phyloP scores from a whole-genome alignment of 2,329 filamentous ascomycete genomes.

The Epichloe coenophiala region DNA sequence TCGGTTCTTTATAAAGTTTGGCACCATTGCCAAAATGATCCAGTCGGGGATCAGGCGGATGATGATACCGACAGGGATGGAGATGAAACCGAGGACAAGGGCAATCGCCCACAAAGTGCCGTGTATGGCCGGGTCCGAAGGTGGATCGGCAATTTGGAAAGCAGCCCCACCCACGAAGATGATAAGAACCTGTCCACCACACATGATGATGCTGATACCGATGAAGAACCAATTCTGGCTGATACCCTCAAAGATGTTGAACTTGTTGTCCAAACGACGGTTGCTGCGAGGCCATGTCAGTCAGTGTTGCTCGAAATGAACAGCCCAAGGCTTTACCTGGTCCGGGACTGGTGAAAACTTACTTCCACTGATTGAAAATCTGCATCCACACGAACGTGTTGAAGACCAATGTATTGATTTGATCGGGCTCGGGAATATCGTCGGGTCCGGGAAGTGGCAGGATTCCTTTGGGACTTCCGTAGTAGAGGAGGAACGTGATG shows the following conservation, averaged over 20 bases:
- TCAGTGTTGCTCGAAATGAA: conserved; percentile 1
- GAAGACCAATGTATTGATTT: conserved; percentile 76
- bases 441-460: conserved; percentile 35
- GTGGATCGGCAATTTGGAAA: conserved; percentile 51
- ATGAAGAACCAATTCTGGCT: conserved; percentile 81
- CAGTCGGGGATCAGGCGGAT: conserved; percentile 75
- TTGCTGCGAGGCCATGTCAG: conserved; percentile 37
- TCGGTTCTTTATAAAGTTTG: conserved; percentile 37
- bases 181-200: conserved; percentile 80
- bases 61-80: conserved; percentile 68
- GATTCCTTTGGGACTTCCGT: conserved; percentile 39
- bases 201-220: conserved; percentile 72
- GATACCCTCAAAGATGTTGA: conserved; percentile 91
- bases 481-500: conserved; percentile 70
- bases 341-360: conserved; percentile 25
- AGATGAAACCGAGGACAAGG: conserved; percentile 69
- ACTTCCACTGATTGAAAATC: conserved; percentile 96
- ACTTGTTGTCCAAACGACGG: conserved; percentile 81
- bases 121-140: conserved; percentile 37
- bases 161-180: conserved; percentile 73
- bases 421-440: conserved; percentile 20
- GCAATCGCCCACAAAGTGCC: conserved; percentile 71
- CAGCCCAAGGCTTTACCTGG: not conserved
- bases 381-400: conserved; percentile 99
- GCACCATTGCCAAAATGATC: conserved; percentile 39